Conservation (phyloP, 371 early-diverging fungal species). For the Lichtheimia ornata region DNA sequence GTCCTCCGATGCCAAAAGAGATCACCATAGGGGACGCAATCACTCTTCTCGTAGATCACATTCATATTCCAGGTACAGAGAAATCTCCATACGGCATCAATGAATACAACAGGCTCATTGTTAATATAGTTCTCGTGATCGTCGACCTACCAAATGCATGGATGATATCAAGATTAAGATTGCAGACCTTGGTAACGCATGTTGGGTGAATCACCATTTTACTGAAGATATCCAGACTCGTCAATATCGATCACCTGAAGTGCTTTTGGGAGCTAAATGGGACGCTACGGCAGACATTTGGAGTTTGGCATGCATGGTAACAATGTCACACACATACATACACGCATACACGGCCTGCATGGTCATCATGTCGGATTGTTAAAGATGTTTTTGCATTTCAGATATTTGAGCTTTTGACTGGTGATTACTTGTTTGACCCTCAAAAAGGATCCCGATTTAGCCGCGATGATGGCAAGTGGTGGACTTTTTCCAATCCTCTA, state of each 20-base stretch:
- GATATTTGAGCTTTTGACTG: conserved; percentile 89
- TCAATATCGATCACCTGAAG: conserved; percentile 98
- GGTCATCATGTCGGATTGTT: background rate
- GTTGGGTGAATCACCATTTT: conserved; percentile 93
- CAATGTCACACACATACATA: background rate
- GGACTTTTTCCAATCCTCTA: background rate
- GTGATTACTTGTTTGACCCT: conserved; percentile 95
- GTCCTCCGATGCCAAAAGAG: conserved; percentile 12
- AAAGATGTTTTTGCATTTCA: conserved; percentile 11
- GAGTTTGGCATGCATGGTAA: conserved; percentile 94
- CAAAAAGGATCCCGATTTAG: conserved; percentile 77
- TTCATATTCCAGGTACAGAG: conserved; percentile 9
- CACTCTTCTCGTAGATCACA: background rate
- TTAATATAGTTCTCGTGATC: too few species aligned
- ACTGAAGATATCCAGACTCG: conserved; percentile 97
- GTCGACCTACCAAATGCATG: background rate
- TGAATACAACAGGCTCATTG: too few species aligned
- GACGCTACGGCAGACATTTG: conserved; percentile 95
- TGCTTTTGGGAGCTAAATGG: conserved; percentile 94
- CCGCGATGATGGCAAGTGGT: conserved; percentile 84
- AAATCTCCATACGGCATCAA: background rate
- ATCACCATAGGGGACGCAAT: conserved; percentile 3
- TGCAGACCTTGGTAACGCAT: conserved; percentile 98
- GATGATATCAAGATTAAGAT: conserved; percentile 80
- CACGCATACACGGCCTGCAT: background rate